Evolutionary conservation across 2,329 filamentous ascomycete species (phyloP), one percentile per base, ranked within the genome.

Genomic region (Colletotrichum sp.): DNA sequence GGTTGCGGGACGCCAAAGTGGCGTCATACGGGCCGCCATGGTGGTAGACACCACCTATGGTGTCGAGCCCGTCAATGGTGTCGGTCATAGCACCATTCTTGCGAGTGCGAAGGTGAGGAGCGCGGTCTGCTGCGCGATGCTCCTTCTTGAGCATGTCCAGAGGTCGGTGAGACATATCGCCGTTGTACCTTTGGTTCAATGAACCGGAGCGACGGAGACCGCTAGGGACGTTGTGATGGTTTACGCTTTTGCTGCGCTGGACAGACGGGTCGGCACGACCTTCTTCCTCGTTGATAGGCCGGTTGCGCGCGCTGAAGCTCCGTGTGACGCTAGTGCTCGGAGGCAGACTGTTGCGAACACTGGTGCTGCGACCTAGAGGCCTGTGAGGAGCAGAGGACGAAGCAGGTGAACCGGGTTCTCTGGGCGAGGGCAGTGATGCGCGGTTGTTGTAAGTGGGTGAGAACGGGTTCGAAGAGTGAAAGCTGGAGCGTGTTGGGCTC

Each of bases 11-110:
- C 2, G 93, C 88, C 68, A 95, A 88, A 3, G 95, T 94, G 12
- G 96, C 95, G 82, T 98, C 96, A 79, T 94, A 98, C 0, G 96
- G 96, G 0, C 96, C 96, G 78, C 94, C 95, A 80, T 98, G 96
- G 83, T 98, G 96, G 84, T 98, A 98, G 4, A 89, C 85, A 22
- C 89, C 89, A 66, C 91, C 90, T 55, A 89, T 84, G n/a, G 90
- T 89, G 82, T 98, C 96, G 2, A 98, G 91, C 7, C 88, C 87
- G 83, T 98, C 96, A 80, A 98, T 97, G 10, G 89, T 88, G 83
- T 98, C 96, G 3, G 95, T 90, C 30, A 93, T 91, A 18, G 93
- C 89, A 80, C 93, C 88, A 80, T 89, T 90, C 82, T 91, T 93
- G 79, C 88, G 90, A 82, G 93, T 94, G 79, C 89, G 90, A 64